Evolutionary conservation across 805 yeast genomes (phyloP).

Genomic region (Priceomyces medius): DNA sequence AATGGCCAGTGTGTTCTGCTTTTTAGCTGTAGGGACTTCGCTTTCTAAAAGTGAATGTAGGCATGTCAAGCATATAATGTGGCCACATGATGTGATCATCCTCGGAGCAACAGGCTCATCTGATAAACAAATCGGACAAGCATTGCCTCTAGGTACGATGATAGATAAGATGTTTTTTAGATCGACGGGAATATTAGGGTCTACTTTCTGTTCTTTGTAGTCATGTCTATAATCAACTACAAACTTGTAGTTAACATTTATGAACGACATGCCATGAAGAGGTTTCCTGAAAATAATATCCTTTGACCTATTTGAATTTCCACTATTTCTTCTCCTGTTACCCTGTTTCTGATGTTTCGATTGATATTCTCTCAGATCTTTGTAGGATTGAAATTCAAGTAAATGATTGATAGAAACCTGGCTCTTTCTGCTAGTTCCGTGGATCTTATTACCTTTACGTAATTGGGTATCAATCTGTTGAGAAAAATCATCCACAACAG

Average conservation of each 20-base stretch:
- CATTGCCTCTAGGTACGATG: conserved; percentile 68
- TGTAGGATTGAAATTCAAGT: conserved; percentile 51
- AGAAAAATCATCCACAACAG: conserved; percentile 7
- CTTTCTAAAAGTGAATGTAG: conserved; percentile 67
- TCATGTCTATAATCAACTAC: conserved; percentile 66
- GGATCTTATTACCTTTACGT: conserved; percentile 11
- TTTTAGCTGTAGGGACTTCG: conserved; percentile 39
- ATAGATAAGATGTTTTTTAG: conserved; percentile 65
- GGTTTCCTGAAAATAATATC: conserved; percentile 31
- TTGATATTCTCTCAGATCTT: conserved; percentile 38
- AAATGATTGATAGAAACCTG: conserved; percentile 53
- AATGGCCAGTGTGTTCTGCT: conserved; percentile 36
- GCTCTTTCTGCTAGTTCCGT: conserved; percentile 11
- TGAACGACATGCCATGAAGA: conserved; percentile 63
- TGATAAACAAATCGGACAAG: conserved; percentile 88
- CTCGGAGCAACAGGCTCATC: conserved; percentile 89
- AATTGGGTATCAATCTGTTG: conserved; percentile 14
- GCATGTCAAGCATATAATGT: conserved; percentile 83
- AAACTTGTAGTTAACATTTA: conserved; percentile 82
- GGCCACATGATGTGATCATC: conserved; percentile 91
- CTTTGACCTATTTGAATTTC: conserved; percentile 7
- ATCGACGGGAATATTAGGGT: conserved; percentile 75
- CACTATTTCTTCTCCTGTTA: conserved; percentile 15
- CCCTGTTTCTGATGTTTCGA: conserved; percentile 12
- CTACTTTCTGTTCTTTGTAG: conserved; percentile 57